Evolutionary conservation across 2,329 filamentous ascomycete species (phyloP), one percentile per base, ranked within the genome.

Genomic region (Colletotrichum falcatum): DNA sequence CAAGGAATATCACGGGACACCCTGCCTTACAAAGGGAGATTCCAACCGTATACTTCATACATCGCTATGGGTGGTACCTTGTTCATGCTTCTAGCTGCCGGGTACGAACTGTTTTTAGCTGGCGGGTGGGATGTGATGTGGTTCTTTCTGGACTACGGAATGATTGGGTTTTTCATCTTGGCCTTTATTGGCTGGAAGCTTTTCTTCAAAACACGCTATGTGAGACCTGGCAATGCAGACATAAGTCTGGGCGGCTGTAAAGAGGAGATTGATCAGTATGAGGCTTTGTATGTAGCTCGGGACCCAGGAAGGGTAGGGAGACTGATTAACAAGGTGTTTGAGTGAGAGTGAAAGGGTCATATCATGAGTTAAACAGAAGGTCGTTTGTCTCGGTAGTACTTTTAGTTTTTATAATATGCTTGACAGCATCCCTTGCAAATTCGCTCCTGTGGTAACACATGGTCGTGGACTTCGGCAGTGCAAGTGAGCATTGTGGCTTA

Each of bases 151-250:
- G 86, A 87, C 80, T 90, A 89, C 78, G 85, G 85, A 37, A 88
- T 89, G 85, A 81, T 86, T 71, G 78, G 89, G n/a, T 77, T 90
- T 35, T 84, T 85, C 0, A 84, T 85, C 7, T 76, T 88, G 37
- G 79, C 89, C 44, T 91, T 86, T 76, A 61, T 85, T 28, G 83
- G 83, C 75, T 93, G 89, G 88, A 93, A 93, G 80, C 11, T 92
- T 1, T 26, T 89, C 77, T 88, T 89, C 81, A 82, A 82, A 69
- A 92, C 90, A 3, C 84, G 83, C 71, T 80, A 87, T 61, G 81
- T 89, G 23, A 79, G 80, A 5, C 81, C 89, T 0, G 77, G 82
- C 7, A 86, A 91, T 75, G 84, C 85, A 5, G 89, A 91, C 75
- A 81, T 91, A 33, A 33, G 18, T 28, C 18, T 53, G 28, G 49